A percentile compares a stretch with the other conserved stretches of the same genome.
phyloP scores from a whole-genome alignment of 1,284 basidiomycete species.

The Sporisorium sorghi region DNA sequence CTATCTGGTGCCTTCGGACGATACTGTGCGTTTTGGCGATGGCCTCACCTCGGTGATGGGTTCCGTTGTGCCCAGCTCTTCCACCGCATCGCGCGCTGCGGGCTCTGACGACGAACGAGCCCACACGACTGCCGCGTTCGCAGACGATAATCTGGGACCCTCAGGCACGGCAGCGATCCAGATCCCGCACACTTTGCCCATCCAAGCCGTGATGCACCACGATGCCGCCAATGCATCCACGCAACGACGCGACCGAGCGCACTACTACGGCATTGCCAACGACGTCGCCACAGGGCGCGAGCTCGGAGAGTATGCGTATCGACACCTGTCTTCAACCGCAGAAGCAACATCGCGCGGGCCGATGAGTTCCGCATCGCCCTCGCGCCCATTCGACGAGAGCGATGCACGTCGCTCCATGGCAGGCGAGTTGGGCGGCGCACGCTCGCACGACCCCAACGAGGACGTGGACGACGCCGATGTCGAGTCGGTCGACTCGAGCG shows the following conservation, averaged over 20 bases:
- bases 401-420: conserved; percentile 13
- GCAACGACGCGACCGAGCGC: conserved; percentile 28
- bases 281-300: conserved; percentile 52
- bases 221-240: conserved; percentile 6
- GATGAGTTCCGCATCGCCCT: neutral
- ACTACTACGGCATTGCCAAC: conserved; percentile 59
- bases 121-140: conserved; percentile 4
- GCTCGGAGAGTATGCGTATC: conserved; percentile 45
- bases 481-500: conserved; percentile 23
- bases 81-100: conserved; percentile 8
- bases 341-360: neutral
- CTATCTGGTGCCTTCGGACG: conserved; percentile 80
- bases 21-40: conserved; percentile 84
- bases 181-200: conserved; percentile 41
- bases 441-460: conserved; percentile 29
- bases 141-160: conserved; percentile 33
- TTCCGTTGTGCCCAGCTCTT: conserved; percentile 2
- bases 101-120: conserved; percentile 18
- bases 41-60: conserved; percentile 71
- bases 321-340: conserved; percentile 6
- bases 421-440: conserved; percentile 12
- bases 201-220: conserved; percentile 26
- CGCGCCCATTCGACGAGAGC: conserved; percentile 22
- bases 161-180: conserved; percentile 40
- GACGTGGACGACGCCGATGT: conserved; percentile 32